Evolutionary conservation across 495 filamentous ascomycete species (phyloP).

Genomic region (Penicillium cinerascens): DNA sequence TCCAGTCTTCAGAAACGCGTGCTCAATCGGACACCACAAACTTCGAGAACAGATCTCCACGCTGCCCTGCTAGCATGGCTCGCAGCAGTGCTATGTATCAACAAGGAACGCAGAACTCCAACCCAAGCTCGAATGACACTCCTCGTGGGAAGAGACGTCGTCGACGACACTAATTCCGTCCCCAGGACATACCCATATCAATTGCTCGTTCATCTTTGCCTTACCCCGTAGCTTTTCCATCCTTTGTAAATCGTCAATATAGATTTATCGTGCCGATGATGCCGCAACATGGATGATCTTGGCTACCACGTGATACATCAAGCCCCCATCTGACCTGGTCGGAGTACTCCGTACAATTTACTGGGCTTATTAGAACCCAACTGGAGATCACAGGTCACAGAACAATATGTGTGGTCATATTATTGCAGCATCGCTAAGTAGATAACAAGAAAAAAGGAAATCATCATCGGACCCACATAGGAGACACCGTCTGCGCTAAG

Average conservation of each 20-base stretch:
- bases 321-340: neutral
- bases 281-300: neutral
- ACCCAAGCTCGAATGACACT: neutral
- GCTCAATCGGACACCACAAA: neutral
- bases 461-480: neutral
- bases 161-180: neutral
- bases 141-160: neutral
- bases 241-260: too few relatives aligned
- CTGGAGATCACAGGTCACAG: neutral
- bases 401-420: constrained; percentile 2
- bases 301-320: neutral
- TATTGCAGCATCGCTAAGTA: neutral
- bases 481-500: neutral
- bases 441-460: constrained; percentile 4
- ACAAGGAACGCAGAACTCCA: neutral
- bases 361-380: neutral
- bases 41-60: neutral
- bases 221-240: neutral
- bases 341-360: neutral
- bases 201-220: neutral
- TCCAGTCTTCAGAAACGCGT: neutral
- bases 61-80: neutral
- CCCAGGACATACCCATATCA: neutral
- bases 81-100: neutral
- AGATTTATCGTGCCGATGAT: neutral